A percentile compares a stretch with the other conserved stretches of the same genome.
phyloP scores from a whole-genome alignment of 106 monocot species.

The Hemerocallis citrina region DNA sequence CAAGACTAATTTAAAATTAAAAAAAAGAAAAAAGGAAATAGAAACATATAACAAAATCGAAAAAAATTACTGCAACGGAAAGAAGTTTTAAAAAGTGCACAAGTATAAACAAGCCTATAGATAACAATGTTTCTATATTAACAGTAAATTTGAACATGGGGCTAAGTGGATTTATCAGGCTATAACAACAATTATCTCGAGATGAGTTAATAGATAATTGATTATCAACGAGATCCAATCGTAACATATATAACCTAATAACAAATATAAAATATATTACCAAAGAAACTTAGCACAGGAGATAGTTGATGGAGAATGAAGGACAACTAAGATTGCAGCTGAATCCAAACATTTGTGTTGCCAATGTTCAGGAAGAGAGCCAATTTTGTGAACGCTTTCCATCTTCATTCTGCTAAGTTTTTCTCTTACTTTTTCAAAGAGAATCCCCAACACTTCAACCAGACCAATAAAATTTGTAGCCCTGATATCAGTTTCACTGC shows the following conservation, averaged over 20 bases:
- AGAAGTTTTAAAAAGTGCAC: too few species aligned
- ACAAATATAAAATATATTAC: constrained; percentile 27
- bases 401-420: constrained; percentile 24
- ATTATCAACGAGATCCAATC: background rate
- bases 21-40: too few species aligned
- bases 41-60: too few species aligned
- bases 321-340: constrained; percentile 35
- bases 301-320: constrained; percentile 15
- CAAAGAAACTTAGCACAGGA: constrained; percentile 40
- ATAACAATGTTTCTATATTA: too few species aligned
- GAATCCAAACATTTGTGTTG: constrained; percentile 52
- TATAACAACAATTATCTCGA: too few species aligned
- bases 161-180: too few species aligned
- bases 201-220: background rate
- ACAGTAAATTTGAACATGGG: too few species aligned
- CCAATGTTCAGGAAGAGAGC: constrained; percentile 40
- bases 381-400: constrained; percentile 10
- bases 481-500: constrained; percentile 13
- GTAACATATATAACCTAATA: background rate
- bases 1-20: too few species aligned
- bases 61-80: too few species aligned
- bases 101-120: too few species aligned
- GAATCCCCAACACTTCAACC: constrained; percentile 36
- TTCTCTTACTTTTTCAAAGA: constrained; percentile 62
- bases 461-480: constrained; percentile 14